Base-by-base conservation (phyloP, 495 filamentous ascomycete genomes). In the Talaromyces stipitatus region DNA sequence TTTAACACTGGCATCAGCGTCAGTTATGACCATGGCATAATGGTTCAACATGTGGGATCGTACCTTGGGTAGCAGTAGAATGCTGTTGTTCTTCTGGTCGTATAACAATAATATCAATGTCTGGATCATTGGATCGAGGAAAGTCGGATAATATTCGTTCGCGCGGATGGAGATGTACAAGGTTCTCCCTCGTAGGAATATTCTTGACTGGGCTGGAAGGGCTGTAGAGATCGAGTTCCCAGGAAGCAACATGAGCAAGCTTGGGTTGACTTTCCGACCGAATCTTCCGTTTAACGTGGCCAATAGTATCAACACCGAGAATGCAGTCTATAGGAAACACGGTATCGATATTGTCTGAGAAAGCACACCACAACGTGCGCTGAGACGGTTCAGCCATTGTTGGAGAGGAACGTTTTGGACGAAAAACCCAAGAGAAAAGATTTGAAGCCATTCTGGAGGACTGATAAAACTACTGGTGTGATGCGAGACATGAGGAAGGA, bases 281-380 rank as follows among this genome's bases (percentile, higher is more conserved):
- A 33, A 54, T 33, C 20, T 22, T 24, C 12, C 6, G 36, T 54
- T 23, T 54, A 14, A 54, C 51, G 33, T 54, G 9, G 32, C 10
- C 51, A 54, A 54, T 54, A 33, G 51, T 54, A 23, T 54, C 28
- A 33, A 54, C 51, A 41, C 27, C 18, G 51, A 54, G 51, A 41
- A 23, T 33, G 20, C 24, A 54, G 18, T 41, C 12, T 20, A 54
- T 11, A 16, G 23, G 20, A 23, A 54, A 54, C 51, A 33, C 12
- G 18, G 6, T 36, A 29, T 54, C 18, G 26, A 41, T 18, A 54
- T 54, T 11, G 18, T 54, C 51, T 10, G 51, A 29, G 51, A 54
- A 54, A 11, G 28, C 51, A 54, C 51, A 54, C 51, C 51, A 54
- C 27, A 54, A 33, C 18, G 3, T 54, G 51, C 51, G n/a, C 33